Evolutionary conservation across 2,329 filamentous ascomycete genomes (phyloP).

Genomic region (Emmonsiellopsis sp.): DNA sequence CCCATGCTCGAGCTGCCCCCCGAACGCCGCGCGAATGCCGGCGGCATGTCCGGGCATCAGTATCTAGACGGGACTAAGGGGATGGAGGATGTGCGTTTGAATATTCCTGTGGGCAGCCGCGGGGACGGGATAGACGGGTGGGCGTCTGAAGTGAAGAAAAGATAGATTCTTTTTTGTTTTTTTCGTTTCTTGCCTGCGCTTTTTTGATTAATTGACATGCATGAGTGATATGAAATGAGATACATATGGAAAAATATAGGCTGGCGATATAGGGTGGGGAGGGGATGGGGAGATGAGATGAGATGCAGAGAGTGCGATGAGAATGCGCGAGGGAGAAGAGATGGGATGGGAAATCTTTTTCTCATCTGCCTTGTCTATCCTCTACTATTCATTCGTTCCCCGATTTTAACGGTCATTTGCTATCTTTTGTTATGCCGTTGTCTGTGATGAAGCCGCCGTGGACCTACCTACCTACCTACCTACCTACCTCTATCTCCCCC

Average conservation of each 20-base stretch:
- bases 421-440: background rate
- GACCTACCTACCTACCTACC: no score
- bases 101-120: conserved; percentile 66
- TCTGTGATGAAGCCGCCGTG: background rate
- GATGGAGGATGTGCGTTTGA: conserved; percentile 71
- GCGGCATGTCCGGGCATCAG: conserved; percentile 78
- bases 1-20: conserved; percentile 89
- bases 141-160: conserved; percentile 78
- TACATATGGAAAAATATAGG: background rate
- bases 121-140: conserved; percentile 93
- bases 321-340: background rate
- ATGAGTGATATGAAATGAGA: background rate
- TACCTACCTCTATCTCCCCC: background rate
- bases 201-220: conserved; percentile 3
- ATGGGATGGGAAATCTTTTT: background rate
- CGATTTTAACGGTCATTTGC: background rate
- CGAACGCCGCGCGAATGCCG: conserved; percentile 84
- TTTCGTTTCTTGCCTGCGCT: conserved; percentile 3
- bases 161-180: conserved; percentile 34
- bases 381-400: background rate
- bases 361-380: background rate
- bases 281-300: background rate
- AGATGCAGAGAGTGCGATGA: background rate
- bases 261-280: background rate
- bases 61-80: conserved; percentile 81